Conservation (phyloP, 2,329 filamentous ascomycete genomes). For the Magnaporthiopsis rhizophila region DNA sequence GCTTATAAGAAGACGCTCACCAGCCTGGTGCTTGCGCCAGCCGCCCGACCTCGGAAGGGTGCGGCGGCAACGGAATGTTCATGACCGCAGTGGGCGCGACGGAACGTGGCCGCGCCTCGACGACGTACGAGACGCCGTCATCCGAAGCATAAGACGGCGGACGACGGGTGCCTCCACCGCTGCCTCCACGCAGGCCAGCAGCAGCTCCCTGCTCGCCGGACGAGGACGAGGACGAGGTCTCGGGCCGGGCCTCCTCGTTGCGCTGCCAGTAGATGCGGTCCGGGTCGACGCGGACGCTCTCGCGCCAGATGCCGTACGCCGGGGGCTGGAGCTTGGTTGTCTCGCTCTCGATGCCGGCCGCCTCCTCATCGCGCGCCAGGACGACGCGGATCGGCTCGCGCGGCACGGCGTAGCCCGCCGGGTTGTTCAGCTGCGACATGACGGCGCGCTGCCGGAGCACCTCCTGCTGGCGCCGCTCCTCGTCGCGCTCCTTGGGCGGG, state of each 20-base stretch:
- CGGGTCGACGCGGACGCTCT: constrained; percentile 75
- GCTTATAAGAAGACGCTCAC: constrained; percentile 12
- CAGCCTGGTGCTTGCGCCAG: constrained; percentile 15
- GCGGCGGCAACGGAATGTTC: constrained; percentile 34
- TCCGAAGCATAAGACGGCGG: constrained; percentile 73
- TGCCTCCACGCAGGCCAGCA: constrained; percentile 14
- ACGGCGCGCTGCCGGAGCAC: constrained; percentile 16
- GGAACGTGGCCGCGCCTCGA: constrained; percentile 57
- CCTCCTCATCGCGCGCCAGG: constrained; percentile 67
- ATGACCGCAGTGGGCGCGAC: constrained; percentile 34
- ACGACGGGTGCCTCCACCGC: constrained; percentile 28
- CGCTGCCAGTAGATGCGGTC: constrained; percentile 76
- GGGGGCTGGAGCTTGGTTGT: constrained; percentile 59
- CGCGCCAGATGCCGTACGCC: constrained; percentile 78
- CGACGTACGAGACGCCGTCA: constrained; percentile 64
- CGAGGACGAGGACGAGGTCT: not conserved
- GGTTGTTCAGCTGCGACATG: constrained; percentile 38
- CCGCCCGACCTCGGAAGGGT: constrained; percentile 38
- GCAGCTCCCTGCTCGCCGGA: constrained; percentile 12
- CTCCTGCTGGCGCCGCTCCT: constrained; percentile 19
- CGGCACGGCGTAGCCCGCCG: constrained; percentile 62
- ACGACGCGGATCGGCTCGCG: constrained; percentile 68
- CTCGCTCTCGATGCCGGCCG: constrained; percentile 46
- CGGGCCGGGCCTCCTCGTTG: constrained; percentile 33
- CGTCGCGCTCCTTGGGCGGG: constrained; percentile 27